Evolutionary conservation across 1,139 yeast genomes (phyloP), one percentile per base, ranked within the genome.

Genomic region (Wickerhamomyces sp.): DNA sequence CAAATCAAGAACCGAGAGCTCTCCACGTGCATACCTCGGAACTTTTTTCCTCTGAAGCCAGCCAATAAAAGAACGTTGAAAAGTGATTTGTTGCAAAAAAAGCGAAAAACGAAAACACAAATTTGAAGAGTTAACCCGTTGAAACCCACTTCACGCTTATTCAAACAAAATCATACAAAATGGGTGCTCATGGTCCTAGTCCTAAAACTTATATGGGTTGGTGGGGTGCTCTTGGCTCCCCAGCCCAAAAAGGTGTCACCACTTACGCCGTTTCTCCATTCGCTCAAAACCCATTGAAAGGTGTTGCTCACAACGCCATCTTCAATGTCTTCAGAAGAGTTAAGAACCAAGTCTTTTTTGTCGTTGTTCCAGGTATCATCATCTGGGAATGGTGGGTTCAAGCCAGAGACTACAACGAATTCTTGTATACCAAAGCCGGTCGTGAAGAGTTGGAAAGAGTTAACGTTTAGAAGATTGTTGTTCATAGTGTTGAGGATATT

Each of bases 351-450:
- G 76, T 79, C 47, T 68, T 91, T 54, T 91, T 70, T 67, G 68
- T 91, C 42, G 66, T 77, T 39, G 61, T 88, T 49, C 99, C 99
- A 49, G 85, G 75, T 47, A 70, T 77, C 40, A 62, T 85, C 50
- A 82, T 86, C 58, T 88, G 91, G 84, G 80, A 76, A 64, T 65
- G 89, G 68, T 88, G 96, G 95, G 78, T 78, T 45, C 65, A 72
- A 58, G 93, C 95, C 51, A 79, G 88, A 70, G 87, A 83, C 59
- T 87, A 88, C 76, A 91, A 91, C 66, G 91, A 82, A 61, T 89
- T 72, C 78, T 77, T 91, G 64, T 91, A 91, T 76, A 88, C 97
- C 67, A 91, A 91, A 75, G 97, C 84, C 47, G 98, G 98, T 62
- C 87, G 91, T 72, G 91, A 82, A 70, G 95, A 87, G 60, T 75